These are phyloP conservation scores for Xylaria curta DNA, from an alignment of 495 filamentous ascomycete genomes.

Conservation along the genomic window DNA sequence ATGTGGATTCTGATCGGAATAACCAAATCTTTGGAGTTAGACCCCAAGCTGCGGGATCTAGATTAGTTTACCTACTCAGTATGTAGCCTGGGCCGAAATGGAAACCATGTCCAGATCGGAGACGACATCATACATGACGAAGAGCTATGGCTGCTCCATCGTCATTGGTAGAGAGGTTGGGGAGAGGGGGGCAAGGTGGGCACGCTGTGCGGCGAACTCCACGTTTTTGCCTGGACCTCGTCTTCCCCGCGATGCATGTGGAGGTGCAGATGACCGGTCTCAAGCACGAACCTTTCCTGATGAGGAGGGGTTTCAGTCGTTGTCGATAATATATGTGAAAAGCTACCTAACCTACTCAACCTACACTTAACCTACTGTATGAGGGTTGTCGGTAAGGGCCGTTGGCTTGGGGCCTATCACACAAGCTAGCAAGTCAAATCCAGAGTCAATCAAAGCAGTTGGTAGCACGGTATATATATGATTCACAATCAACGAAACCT, in stretches of 20 bases:
- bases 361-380: background rate
- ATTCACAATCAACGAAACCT: background rate
- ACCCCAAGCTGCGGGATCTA: conserved; percentile 13
- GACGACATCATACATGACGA: conserved; percentile 20
- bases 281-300: conserved; percentile 35
- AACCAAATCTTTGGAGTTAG: background rate
- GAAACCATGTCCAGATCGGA: conserved; percentile 3
- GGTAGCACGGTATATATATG: background rate
- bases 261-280: conserved; percentile 43
- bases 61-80: background rate
- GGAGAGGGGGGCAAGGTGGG: conserved; percentile 19
- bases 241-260: conserved; percentile 42
- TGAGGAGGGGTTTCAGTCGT: conserved; percentile 31
- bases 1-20: background rate
- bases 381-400: background rate
- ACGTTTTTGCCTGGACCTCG: conserved; percentile 41
- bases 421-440: background rate
- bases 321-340: background rate
- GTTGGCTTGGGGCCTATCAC: background rate
- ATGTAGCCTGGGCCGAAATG: background rate
- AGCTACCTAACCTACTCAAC: background rate
- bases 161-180: conserved; percentile 22
- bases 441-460: background rate
- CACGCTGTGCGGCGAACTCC: conserved; percentile 38
- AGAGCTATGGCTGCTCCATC: background rate